phyloP scores from a whole-genome alignment of 352 stramenopile genomes.

The Phytopythium montanum region DNA sequence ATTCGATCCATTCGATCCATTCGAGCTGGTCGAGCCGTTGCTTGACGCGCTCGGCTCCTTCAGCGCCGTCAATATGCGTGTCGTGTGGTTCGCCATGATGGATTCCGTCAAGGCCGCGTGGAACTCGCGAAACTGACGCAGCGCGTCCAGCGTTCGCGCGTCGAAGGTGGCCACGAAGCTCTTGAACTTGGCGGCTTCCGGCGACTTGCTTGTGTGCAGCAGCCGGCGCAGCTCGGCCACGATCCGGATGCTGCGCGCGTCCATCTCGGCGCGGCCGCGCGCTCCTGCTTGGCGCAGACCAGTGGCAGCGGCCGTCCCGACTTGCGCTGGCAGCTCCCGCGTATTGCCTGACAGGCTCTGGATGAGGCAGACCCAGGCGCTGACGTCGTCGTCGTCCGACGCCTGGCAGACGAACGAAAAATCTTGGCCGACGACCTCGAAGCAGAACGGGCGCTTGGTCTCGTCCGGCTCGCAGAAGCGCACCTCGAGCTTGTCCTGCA shows the following conservation, averaged over 20 bases:
- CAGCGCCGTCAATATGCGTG: slow-evolving; percentile 53
- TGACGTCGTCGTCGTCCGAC: slow-evolving; percentile 83
- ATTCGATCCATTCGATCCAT: neutral
- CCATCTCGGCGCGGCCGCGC: slow-evolving; percentile 31
- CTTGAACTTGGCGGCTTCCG: slow-evolving; percentile 64
- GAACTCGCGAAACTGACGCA: slow-evolving; percentile 64
- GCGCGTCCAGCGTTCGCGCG: slow-evolving; percentile 26
- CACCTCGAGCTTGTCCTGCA: slow-evolving; percentile 68
- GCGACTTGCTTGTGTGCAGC: slow-evolving; percentile 75
- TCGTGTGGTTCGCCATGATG: slow-evolving; percentile 62
- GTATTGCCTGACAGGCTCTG: slow-evolving; percentile 57
- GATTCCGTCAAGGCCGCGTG: slow-evolving; percentile 50
- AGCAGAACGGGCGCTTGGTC: slow-evolving; percentile 82
- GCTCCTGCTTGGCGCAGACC: slow-evolving; percentile 35
- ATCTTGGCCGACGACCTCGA: slow-evolving; percentile 67
- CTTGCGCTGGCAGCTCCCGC: slow-evolving; percentile 25
- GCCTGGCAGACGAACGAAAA: slow-evolving; percentile 79
- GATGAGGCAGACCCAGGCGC: slow-evolving; percentile 78
- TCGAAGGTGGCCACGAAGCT: slow-evolving; percentile 64
- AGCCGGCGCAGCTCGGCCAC: slow-evolving; percentile 73
- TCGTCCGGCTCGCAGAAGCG: slow-evolving; percentile 77
- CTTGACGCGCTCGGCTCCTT: slow-evolving; percentile 38
- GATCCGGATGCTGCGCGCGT: slow-evolving; percentile 75
- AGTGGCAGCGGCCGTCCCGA: slow-evolving; percentile 30
- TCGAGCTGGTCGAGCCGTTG: slow-evolving; percentile 7